phyloP scores from a whole-genome alignment of 2,329 filamentous ascomycete species.

The Phaeosphaeria sp. region DNA sequence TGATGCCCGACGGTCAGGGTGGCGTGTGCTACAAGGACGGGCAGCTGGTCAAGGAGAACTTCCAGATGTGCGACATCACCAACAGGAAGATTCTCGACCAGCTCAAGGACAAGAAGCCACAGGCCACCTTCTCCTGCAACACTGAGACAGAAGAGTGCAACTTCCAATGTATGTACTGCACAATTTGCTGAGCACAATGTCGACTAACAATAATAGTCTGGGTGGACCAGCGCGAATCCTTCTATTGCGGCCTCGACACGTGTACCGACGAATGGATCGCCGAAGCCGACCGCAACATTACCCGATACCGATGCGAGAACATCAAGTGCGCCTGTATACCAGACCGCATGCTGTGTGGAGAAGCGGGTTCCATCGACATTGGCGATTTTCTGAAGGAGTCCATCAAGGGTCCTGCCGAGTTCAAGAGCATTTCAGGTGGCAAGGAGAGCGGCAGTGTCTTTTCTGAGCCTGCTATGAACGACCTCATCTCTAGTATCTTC shows the following conservation, averaged over 20 bases:
- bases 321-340: slow-evolving; percentile 88
- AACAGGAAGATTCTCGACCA: slow-evolving; percentile 92
- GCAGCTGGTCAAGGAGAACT: slow-evolving; percentile 90
- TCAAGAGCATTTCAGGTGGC: slow-evolving; percentile 70
- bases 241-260: slow-evolving; percentile 88
- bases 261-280: slow-evolving; percentile 78
- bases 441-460: slow-evolving; percentile 80
- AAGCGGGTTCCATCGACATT: slow-evolving; percentile 89
- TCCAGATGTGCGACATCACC: slow-evolving; percentile 97
- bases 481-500: slow-evolving; percentile 85
- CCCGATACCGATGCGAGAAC: slow-evolving; percentile 82
- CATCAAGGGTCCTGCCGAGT: slow-evolving; percentile 87
- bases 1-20: slow-evolving; percentile 83
- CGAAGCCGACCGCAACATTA: slow-evolving; percentile 76
- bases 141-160: slow-evolving; percentile 78
- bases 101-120: slow-evolving; percentile 82
- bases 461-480: slow-evolving; percentile 90
- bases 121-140: slow-evolving; percentile 94
- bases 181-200: background rate
- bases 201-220: slow-evolving; percentile 69
- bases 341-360: slow-evolving; percentile 91
- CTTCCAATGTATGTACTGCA: slow-evolving; percentile 79
- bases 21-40: slow-evolving; percentile 93
- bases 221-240: slow-evolving; percentile 92
- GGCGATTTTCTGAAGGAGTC: slow-evolving; percentile 82